Base-by-base conservation (phyloP, 129 eudicot genomes). In the Gnaphalium uliginosum region DNA sequence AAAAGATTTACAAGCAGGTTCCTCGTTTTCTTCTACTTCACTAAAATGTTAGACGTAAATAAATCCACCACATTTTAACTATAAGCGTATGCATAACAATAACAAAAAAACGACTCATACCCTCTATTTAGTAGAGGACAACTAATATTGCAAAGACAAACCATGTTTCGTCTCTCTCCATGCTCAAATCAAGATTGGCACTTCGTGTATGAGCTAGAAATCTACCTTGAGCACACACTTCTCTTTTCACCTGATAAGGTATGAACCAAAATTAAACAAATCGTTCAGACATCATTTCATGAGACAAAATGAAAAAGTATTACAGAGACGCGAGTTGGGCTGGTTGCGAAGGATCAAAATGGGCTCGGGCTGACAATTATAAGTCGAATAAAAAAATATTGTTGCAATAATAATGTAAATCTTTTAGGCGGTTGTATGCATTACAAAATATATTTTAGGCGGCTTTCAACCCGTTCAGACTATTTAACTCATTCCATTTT, bases 1-100 rank as follows among this genome's bases (percentile, higher is more conserved):
- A 46, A 72, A 32, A 54, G 73, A 79, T 79, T 63, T 79, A 72
- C 83, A 79, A 15, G 39, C 65, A 71, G 71, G 23, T 69, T 69
- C 30, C 33, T 24, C 26, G 33, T 30, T 8, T 6, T 72, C 26
- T 8, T 63, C 73, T 24, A 65, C 63, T 27, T 26, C n/a, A 67
- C 64, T 67, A 60, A 70, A 61, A 41, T 21, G 76, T 60, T 69
- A 59, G 76, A 56, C 73, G 39, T 64, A 64, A 32, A 64, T 64
- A 64, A 32, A 64, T 30, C 60, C 83, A 50, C 56, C 72, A 76
- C 18, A n/a, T 21, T 68, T 68, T 46, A 46, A 64, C 72, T 69
- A 13, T 46, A 58, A 26, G 35, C 39, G 54, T 71, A 29, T 78
- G 76, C 69, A 43, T 70, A 4, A 60, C 33, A 29, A 21, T 48